These are phyloP conservation scores for Metschnikowia henanensis DNA, from an alignment of 805 yeast species.

Conservation along the genomic window DNA sequence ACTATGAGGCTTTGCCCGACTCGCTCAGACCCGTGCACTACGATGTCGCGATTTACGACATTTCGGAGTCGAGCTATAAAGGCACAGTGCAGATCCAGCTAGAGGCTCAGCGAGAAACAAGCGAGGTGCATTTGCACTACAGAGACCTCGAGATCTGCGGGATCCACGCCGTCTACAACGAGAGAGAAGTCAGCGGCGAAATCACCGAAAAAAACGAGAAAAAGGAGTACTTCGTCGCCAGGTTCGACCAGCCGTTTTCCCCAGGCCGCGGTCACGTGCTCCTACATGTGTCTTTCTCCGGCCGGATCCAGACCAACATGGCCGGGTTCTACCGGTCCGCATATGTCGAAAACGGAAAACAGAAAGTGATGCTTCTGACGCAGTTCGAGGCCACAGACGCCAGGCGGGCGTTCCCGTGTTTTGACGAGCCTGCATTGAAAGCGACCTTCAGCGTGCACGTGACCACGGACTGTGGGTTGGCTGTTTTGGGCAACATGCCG, in stretches of 20 bases:
- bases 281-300: slow-evolving; percentile 38
- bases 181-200: slow-evolving; percentile 24
- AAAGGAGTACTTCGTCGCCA: slow-evolving; percentile 63
- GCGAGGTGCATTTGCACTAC: slow-evolving; percentile 48
- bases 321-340: slow-evolving; percentile 54
- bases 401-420: slow-evolving; percentile 57
- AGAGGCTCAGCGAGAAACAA: slow-evolving; percentile 41
- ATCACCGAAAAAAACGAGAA: slow-evolving; percentile 42
- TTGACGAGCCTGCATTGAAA: slow-evolving; percentile 56
- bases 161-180: slow-evolving; percentile 24
- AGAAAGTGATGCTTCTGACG: slow-evolving; percentile 46
- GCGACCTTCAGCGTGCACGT: slow-evolving; percentile 53
- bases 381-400: slow-evolving; percentile 63
- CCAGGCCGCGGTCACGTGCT: slow-evolving; percentile 23
- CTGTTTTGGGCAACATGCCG: slow-evolving; percentile 53
- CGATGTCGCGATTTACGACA: slow-evolving; percentile 56
- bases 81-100: slow-evolving; percentile 52
- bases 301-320: slow-evolving; percentile 53
- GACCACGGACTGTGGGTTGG: slow-evolving; percentile 30
- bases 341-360: slow-evolving; percentile 39
- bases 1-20: slow-evolving; percentile 55
- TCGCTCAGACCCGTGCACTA: slow-evolving; percentile 76
- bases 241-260: slow-evolving; percentile 44
- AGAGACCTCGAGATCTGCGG: slow-evolving; percentile 37
- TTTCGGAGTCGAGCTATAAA: slow-evolving; percentile 41